phyloP scores from a whole-genome alignment of 2,329 filamentous ascomycete genomes.

The Nemania sp. region DNA sequence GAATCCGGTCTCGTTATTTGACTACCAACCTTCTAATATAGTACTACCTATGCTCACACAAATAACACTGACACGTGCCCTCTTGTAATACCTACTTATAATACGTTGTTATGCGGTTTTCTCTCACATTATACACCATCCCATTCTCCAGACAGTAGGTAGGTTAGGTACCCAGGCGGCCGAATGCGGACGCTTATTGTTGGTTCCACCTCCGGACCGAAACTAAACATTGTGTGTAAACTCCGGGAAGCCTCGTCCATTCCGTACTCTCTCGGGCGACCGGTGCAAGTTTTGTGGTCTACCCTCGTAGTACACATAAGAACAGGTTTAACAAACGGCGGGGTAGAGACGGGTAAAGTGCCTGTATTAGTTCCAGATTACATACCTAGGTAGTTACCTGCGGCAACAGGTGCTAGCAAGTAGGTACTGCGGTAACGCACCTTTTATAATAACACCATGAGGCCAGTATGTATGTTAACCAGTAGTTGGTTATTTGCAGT shows the following conservation, averaged over 20 bases:
- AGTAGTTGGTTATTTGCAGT: no score
- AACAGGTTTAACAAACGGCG: background rate
- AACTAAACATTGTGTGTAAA: no score
- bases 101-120: no score
- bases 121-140: background rate
- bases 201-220: background rate
- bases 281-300: background rate
- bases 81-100: no score
- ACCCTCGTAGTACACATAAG: background rate
- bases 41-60: no score
- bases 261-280: background rate
- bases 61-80: no score
- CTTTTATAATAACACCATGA: no score
- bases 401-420: background rate
- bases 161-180: background rate
- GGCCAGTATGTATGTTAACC: no score
- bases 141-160: no score
- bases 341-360: background rate
- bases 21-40: background rate
- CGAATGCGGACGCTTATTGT: background rate
- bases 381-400: background rate
- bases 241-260: constrained; percentile 12
- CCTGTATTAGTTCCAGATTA: background rate
- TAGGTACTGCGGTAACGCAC: no score
- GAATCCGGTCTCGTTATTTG: background rate